Percentiles rank a stretch among this genome's conserved stretches.
phyloP scores from a whole-genome alignment of 2,329 filamentous ascomycete genomes.

The Aspergillus proliferans region DNA sequence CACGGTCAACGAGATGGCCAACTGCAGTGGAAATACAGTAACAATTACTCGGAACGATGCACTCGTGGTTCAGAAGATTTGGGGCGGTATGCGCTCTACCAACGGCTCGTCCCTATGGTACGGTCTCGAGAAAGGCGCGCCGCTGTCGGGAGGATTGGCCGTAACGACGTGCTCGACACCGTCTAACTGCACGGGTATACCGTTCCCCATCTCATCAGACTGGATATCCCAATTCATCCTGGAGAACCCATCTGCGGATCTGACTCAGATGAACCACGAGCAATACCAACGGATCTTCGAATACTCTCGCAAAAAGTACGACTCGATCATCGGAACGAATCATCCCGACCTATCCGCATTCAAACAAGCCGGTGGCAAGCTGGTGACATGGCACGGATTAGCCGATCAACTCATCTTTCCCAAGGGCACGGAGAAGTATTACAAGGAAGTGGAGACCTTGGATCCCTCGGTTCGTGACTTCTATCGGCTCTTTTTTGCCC shows the following conservation, averaged over 20 bases:
- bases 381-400: conserved; percentile 41
- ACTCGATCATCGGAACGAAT: conserved; percentile 30
- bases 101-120: conserved; percentile 26
- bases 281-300: conserved; percentile 19
- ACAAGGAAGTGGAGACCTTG: conserved; percentile 23
- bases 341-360: conserved; percentile 36
- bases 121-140: conserved; percentile 22
- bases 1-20: conserved; percentile 11
- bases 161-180: conserved; percentile 19
- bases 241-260: conserved; percentile 25
- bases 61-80: conserved; percentile 22
- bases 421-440: conserved; percentile 33
- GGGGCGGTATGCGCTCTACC: conserved; percentile 22
- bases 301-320: conserved; percentile 23
- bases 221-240: conserved; percentile 33
- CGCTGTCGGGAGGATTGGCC: conserved; percentile 18
- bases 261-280: conserved; percentile 22
- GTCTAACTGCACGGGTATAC: conserved; percentile 16
- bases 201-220: conserved; percentile 23
- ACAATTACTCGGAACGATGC: conserved; percentile 24
- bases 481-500: conserved; percentile 35
- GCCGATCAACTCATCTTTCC: conserved; percentile 35
- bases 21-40: conserved; percentile 11
- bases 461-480: conserved; percentile 24
- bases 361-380: conserved; percentile 32